A percentile compares a stretch with the other conserved stretches of the same genome.
These are phyloP conservation scores for Plasmodium inui DNA, from an alignment of 169 alveolate genomes.

Conservation along the genomic window DNA sequence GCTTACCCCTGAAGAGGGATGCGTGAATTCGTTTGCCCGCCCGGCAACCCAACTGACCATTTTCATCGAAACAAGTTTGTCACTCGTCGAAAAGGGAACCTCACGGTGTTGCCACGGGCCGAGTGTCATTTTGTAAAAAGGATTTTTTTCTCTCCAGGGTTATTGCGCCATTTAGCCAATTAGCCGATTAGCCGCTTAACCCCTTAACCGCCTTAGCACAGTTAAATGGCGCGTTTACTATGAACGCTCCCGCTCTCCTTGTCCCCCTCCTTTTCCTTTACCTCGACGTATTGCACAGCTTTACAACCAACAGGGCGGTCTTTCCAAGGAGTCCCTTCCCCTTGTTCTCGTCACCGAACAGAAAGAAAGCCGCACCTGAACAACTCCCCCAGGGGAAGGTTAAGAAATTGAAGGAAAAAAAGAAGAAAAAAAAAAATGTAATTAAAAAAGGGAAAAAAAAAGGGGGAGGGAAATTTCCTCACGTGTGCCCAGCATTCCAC, in stretches of 20 bases:
- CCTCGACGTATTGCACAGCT: conserved; percentile 30
- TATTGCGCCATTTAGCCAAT: not conserved
- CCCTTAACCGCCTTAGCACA: not conserved
- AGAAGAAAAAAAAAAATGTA: conserved; percentile 16
- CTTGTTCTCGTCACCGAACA: not conserved
- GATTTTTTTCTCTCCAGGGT: not conserved
- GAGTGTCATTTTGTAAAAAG: not conserved
- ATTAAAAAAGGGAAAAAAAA: not conserved
- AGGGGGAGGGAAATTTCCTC: not conserved
- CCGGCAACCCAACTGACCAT: not conserved
- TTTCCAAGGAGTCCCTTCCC: not conserved
- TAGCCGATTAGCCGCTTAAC: not conserved
- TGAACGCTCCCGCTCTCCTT: conserved; percentile 9
- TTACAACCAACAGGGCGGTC: conserved; percentile 21
- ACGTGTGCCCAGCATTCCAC: not conserved
- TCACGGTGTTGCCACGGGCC: not conserved
- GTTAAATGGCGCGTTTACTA: conserved; percentile 29
- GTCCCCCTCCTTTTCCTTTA: conserved; percentile 11
- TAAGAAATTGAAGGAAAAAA: conserved; percentile 4
- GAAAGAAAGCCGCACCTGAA: conserved; percentile 8
- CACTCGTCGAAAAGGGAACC: not conserved
- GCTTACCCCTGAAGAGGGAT: not conserved
- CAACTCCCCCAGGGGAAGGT: not conserved
- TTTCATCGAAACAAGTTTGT: not conserved
- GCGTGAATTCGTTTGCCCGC: not conserved